Base-by-base conservation (phyloP, 1,284 basidiomycete genomes). In the Tylopilus sp. region DNA sequence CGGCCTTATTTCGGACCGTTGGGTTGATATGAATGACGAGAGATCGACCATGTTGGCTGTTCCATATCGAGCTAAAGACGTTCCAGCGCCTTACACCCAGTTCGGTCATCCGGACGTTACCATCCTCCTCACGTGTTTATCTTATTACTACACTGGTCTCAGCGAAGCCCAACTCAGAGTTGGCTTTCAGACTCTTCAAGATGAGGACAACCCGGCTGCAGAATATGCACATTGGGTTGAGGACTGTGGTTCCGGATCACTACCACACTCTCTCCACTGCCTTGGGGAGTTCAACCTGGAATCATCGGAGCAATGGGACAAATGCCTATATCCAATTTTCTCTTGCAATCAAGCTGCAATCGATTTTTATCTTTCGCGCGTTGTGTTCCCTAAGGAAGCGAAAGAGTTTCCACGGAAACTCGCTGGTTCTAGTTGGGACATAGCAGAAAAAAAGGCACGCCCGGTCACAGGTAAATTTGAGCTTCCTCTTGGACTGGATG, bases 341-440 rank as follows among this genome's bases (percentile, higher is more conserved):
- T 66, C 65, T 5, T 64, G 63, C 16, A 86, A 84, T 62, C 75
- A 80, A 49, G 77, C 75, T 0, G 77, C 80, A 6, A 70, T 87
- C 41, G 76, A 87, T 63, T 88, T 88, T 69, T 88, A 79, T 69
- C 75, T 88, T 18, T 78, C 81, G 0, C 73, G 33, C 15, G 57
- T 68, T 0, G 66, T 68, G 13, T 67, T 67, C 19, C 66, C 66
- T 3, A 63, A 22, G 2, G 66, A 64, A 55, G 84, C 82, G 0
- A 84, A 83, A 58, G 80, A 85, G 47, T 87, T 86, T 61, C 79
- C 77, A 0, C 64, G 72, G 32, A 87, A 86, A 67, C 71, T 87
- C 5, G 70, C 80, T 2, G 81, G 84, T 7, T 85, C 83, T 18
- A 81, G 80, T 0, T 87, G 86, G 85, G 86, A 87, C 74, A 72